Percentiles rank a stretch among this genome's conserved stretches.
Evolutionary conservation across 177 flowering plant genomes (phyloP).

Genomic region (Vitis hybrid): DNA sequence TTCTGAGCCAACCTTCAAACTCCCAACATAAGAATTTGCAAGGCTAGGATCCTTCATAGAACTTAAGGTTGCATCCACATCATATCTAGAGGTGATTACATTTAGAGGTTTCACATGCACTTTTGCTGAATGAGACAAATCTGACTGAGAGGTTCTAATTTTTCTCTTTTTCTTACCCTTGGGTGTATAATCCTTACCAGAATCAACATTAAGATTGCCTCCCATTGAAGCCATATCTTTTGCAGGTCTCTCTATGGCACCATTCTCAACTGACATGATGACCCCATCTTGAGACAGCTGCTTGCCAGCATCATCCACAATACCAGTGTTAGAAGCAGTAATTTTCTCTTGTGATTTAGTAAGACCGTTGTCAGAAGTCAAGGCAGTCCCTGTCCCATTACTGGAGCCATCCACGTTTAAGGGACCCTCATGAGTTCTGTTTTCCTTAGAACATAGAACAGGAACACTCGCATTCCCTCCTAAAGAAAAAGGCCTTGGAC

Average conservation of each 20-base stretch:
- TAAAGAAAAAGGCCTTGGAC: neutral
- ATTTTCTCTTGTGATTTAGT: slow-evolving; percentile 1
- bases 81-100: slow-evolving; percentile 7
- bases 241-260: slow-evolving; percentile 7
- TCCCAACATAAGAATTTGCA: slow-evolving; percentile 16
- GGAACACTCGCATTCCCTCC: neutral
- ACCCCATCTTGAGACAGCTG: slow-evolving; percentile 2
- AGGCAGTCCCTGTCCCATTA: neutral
- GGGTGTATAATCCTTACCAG: slow-evolving; percentile 12
- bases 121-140: slow-evolving; percentile 15
- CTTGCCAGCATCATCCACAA: slow-evolving; percentile 4
- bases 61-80: slow-evolving; percentile 13
- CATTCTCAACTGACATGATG: slow-evolving; percentile 2
- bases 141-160: slow-evolving; percentile 12
- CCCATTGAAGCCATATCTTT: neutral
- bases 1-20: slow-evolving; percentile 11
- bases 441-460: slow-evolving; percentile 15
- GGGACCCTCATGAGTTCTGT: neutral
- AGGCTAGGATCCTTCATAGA: slow-evolving; percentile 2
- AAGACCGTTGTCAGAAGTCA: slow-evolving; percentile 4
- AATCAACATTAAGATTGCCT: neutral
- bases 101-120: slow-evolving; percentile 8
- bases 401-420: slow-evolving; percentile 3
- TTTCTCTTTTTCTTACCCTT: slow-evolving; percentile 18
- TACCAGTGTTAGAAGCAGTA: neutral